These are phyloP conservation scores for Chlamydomonas applanata DNA, from an alignment of 139 green algal genomes.

Conservation along the genomic window DNA sequence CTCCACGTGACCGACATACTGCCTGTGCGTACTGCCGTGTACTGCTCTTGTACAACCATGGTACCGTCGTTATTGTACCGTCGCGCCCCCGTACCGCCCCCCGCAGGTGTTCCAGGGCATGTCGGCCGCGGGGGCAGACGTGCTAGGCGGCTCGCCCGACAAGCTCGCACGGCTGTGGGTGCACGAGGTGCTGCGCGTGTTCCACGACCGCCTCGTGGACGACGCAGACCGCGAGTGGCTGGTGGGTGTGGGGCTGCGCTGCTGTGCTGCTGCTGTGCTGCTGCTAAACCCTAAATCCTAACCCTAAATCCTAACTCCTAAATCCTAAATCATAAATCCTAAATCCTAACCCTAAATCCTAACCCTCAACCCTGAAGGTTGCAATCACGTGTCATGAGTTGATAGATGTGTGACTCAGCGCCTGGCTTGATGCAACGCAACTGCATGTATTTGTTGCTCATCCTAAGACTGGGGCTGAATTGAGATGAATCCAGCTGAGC, in stretches of 20 bases:
- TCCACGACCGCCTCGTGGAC: conserved; percentile 69
- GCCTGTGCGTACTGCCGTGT: neutral
- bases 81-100: neutral
- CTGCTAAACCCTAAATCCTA: neutral
- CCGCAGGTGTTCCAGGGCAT: conserved; percentile 15
- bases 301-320: conserved; percentile 20
- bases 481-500: no score
- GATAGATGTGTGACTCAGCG: neutral
- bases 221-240: conserved; percentile 63
- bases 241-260: no score
- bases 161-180: conserved; percentile 51
- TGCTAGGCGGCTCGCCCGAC: neutral
- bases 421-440: no score
- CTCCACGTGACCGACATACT: neutral
- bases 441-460: no score
- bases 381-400: neutral
- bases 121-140: neutral
- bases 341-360: neutral
- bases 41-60: neutral
- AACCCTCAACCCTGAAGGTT: neutral
- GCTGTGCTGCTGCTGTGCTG: no score
- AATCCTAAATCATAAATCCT: neutral
- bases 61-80: neutral
- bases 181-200: conserved; percentile 67
- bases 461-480: no score